Base-by-base conservation (phyloP, 768 basidiomycete genomes). In the Amyloporia xantha region DNA sequence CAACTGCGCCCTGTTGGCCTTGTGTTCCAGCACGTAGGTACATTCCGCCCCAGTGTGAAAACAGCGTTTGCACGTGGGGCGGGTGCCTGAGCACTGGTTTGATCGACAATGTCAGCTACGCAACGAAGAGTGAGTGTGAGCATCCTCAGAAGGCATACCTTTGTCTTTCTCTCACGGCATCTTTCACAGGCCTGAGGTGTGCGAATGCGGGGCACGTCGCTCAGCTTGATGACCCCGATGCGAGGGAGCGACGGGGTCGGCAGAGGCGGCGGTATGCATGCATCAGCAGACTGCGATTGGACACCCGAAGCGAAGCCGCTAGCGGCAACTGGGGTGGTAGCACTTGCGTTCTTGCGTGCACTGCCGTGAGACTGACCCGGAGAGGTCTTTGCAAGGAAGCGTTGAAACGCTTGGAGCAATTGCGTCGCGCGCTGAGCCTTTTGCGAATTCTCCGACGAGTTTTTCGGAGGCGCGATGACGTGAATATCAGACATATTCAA, bases 141-240 rank as follows among this genome's bases (percentile, higher is more conserved):
- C 23, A 23, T 11, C 3, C 28, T 13, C 4, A 23, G 6, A 26
- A 10, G 13, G 20, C 55, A 4, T 21, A 53, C 55, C 52, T 51
- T 56, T 13, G 38, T 49, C 49, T 56, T 56, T 33, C 52, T 28
- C 35, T 48, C 48, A 27, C 55, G 43, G 45, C 55, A 56, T 41
- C 44, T 2, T 25, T 56, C 55, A 33, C 55, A 56, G 28, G 55
- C 55, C 44, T 53, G 55, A 3, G 52, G 44, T 7, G 44, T 45
- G 20, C 44, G 44, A 7, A 39, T 19, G 38, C 38, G 38, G 17
- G 38, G 6, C 15, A 39, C 6, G 17, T 39, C 38, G 17, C 38
- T 39, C 15, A 19, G 7, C 12, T 39, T 39, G 38, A 39, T 17
- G 9, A 39, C 38, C 7, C 38, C 38, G 38, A 39, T 39, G 17